Base-by-base conservation (phyloP, 2,329 filamentous ascomycete genomes). In the Bipolaris zeicola region DNA sequence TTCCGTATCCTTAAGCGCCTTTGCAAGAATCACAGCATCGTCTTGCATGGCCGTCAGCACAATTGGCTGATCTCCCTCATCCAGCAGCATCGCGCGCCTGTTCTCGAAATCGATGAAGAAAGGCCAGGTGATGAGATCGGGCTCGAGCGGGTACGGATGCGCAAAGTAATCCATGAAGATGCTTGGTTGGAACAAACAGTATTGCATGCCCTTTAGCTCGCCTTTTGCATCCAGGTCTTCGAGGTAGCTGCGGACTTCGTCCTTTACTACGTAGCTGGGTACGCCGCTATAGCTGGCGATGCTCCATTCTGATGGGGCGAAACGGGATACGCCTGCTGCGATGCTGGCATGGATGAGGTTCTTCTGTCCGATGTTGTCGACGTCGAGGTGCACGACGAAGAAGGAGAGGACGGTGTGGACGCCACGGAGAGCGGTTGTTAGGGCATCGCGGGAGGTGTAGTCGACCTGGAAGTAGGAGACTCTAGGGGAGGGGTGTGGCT, bases 151-250 rank as follows among this genome's bases (percentile, higher is more conserved):
- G 53, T 81, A 66, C 0, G 85, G 84, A 48, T 74, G 79, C 1
- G 81, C 82, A 33, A 85, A 74, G 70, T 86, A 86, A 66, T 87
- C 78, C 22, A 82, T 64, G 64, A 85, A 85, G 1, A 85, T 62
- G 0, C 82, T 83, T 0, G 81, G 81, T 36, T 85, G 82, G 62
- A 87, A 86, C 0, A 85, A 72, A 0, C 74, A 80, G 67, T 87
- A 87, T 56, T 87, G 82, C 16, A 87, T 72, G 0, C 78, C 80
- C 50, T 79, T 78, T 5, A 87, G 73, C 14, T 80, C 80, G 48
- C 79, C 77, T 22, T 75, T 72, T 11, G 80, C 71, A 37, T 77
- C 76, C 3, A 87, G 58, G 14, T 82, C 69, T 20, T 74, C 60
- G 0, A 88, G 75, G 64, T 87, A 86, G 14, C 78, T 64, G 2